phyloP scores from a whole-genome alignment of 495 filamentous ascomycete species.

The Penicillium lagena region DNA sequence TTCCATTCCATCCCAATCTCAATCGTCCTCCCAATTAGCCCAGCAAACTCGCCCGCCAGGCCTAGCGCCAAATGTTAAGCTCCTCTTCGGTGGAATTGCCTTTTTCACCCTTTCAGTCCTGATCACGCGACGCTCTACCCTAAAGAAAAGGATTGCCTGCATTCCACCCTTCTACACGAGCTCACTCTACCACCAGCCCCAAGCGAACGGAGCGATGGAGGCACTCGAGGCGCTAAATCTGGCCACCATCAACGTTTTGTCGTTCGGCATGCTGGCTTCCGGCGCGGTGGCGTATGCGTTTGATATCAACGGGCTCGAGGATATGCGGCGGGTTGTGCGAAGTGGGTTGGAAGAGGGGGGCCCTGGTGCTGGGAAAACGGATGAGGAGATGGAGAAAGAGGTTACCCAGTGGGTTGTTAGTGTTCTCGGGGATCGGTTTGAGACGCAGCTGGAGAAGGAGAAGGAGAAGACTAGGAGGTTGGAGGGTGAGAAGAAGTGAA shows the following conservation, averaged over 20 bases:
- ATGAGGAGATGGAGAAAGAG: slow-evolving; percentile 56
- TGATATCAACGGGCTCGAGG: slow-evolving; percentile 64
- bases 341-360: slow-evolving; percentile 36
- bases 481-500: slow-evolving; percentile 1
- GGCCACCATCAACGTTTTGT: slow-evolving; percentile 75
- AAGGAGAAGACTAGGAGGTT: slow-evolving; percentile 20
- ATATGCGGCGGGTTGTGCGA: slow-evolving; percentile 52
- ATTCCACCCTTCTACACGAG: slow-evolving; percentile 62
- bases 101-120: slow-evolving; percentile 64
- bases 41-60: slow-evolving; percentile 12
- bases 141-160: slow-evolving; percentile 43
- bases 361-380: slow-evolving; percentile 32
- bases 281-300: slow-evolving; percentile 66
- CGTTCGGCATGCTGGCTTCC: slow-evolving; percentile 58
- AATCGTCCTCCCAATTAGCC: slow-evolving; percentile 4
- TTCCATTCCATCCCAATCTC: slow-evolving; percentile 4
- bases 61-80: slow-evolving; percentile 26
- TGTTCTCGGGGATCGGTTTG: slow-evolving; percentile 50
- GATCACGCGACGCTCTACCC: slow-evolving; percentile 63
- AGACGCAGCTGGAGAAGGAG: slow-evolving; percentile 30
- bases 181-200: slow-evolving; percentile 36
- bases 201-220: slow-evolving; percentile 51
- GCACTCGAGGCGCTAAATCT: slow-evolving; percentile 74
- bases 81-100: slow-evolving; percentile 65
- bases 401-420: slow-evolving; percentile 66